phyloP scores from a whole-genome alignment of 331 rosid genomes.

The Rosa hybrid region DNA sequence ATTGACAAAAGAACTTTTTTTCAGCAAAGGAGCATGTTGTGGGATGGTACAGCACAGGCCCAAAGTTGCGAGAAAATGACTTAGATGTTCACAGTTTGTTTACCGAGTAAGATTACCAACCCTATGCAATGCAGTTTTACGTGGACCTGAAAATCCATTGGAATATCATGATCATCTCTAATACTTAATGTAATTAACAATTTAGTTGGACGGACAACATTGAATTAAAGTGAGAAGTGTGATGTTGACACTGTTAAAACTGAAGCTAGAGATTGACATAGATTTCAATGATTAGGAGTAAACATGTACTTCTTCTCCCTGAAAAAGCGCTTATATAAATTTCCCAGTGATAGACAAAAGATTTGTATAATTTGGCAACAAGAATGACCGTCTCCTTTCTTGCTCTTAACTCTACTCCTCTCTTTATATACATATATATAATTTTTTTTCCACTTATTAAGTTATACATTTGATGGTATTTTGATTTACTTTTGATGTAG shows the following conservation, averaged over 20 bases:
- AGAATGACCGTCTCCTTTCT: not conserved
- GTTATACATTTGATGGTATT: not conserved
- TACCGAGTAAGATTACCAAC: conserved; percentile 52
- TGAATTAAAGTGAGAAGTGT: not conserved
- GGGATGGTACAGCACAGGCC: conserved; percentile 96
- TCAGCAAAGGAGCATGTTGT: conserved; percentile 90
- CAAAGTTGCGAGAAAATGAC: conserved; percentile 87
- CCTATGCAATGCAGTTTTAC: not conserved
- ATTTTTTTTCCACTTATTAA: not conserved
- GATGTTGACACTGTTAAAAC: not conserved
- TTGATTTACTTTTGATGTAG: conserved; percentile 35
- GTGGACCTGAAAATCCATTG: not conserved
- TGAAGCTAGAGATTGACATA: not conserved
- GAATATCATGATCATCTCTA: not conserved
- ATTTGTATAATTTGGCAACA: not conserved
- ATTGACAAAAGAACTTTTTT: not conserved
- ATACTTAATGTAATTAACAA: not conserved
- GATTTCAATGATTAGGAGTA: not conserved
- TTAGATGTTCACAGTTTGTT: conserved; percentile 75
- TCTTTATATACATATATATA: too few species aligned
- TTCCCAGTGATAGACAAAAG: not conserved
- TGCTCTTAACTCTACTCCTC: not conserved
- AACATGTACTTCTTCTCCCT: not conserved
- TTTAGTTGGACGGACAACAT: not conserved
- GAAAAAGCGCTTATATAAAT: not conserved